Evolutionary conservation across 208 protist species (phyloP).

Genomic region (Balamuthia mandrillaris): DNA sequence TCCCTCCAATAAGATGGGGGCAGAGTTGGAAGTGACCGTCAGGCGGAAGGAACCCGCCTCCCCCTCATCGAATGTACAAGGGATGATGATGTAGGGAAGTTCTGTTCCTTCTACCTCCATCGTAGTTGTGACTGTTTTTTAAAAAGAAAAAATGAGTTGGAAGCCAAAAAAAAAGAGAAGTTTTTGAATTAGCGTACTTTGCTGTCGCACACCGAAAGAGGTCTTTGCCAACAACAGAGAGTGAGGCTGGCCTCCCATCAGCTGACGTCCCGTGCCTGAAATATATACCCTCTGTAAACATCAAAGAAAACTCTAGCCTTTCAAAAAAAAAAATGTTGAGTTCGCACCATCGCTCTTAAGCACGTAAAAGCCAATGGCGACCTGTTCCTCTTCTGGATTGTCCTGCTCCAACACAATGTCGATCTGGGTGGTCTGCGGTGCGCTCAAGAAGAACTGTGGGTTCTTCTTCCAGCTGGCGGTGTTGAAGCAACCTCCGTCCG

Average conservation of each 20-base stretch:
- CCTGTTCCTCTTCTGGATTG: not conserved
- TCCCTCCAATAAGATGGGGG: not conserved
- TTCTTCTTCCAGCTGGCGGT: not conserved
- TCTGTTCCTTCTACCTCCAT: too few species aligned
- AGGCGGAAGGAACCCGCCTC: not conserved
- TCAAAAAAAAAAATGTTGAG: too few species aligned
- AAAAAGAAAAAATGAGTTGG: not conserved
- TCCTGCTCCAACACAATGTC: conserved; percentile 1
- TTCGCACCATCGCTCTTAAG: conserved; percentile 28
- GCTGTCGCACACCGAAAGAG: too few species aligned
- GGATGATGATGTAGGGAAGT: conserved; percentile 1
- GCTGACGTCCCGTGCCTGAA: too few species aligned
- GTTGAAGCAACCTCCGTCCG: conserved; percentile 27
- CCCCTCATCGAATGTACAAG: conserved; percentile 1
- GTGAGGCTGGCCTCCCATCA: too few species aligned
- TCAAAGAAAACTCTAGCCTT: too few species aligned
- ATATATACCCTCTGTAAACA: too few species aligned
- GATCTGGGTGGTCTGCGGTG: not conserved
- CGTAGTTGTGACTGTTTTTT: too few species aligned
- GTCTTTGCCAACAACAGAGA: too few species aligned
- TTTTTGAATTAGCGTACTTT: too few species aligned
- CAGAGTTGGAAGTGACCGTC: not conserved
- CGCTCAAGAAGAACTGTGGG: conserved; percentile 12
- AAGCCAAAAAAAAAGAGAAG: too few species aligned
- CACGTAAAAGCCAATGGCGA: conserved; percentile 25